These are phyloP conservation scores for Nakaseomyces nivariensis DNA, from an alignment of 1,139 yeast genomes.

Conservation along the genomic window DNA sequence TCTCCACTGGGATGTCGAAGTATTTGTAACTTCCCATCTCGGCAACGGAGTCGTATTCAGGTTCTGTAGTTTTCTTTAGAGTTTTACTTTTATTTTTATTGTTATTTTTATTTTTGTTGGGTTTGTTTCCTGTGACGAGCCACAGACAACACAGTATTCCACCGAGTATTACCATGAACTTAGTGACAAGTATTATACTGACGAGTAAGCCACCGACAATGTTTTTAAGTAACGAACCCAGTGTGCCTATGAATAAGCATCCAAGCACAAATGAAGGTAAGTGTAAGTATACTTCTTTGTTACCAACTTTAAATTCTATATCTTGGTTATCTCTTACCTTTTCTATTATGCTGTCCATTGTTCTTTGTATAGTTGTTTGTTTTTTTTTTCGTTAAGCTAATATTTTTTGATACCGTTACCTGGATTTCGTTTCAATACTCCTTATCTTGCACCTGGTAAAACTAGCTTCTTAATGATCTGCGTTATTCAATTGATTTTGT, in stretches of 20 bases:
- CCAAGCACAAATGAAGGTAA: constrained; percentile 18
- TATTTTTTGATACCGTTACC: no score
- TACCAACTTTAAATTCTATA: constrained; percentile 4
- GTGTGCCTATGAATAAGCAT: constrained; percentile 10
- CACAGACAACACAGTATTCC: constrained; percentile 8
- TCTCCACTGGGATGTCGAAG: constrained; percentile 19
- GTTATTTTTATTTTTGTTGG: constrained; percentile 2
- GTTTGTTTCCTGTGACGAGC: not conserved
- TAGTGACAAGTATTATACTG: constrained; percentile 12
- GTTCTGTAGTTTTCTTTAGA: not conserved
- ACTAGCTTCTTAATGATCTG: no score
- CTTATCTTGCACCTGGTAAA: no score
- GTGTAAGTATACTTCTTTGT: not conserved
- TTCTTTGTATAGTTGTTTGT: not conserved
- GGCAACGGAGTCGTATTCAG: not conserved
- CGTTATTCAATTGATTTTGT: no score
- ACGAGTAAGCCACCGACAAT: constrained; percentile 15
- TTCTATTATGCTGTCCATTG: not conserved
- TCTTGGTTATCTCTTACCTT: constrained; percentile 4
- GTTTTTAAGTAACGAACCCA: constrained; percentile 14
- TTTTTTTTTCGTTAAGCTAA: not conserved
- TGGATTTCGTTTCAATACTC: no score
- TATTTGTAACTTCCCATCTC: constrained; percentile 16
- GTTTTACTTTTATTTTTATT: no score
- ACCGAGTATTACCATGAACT: constrained; percentile 15